Percentiles rank a stretch among this genome's conserved stretches.
These are phyloP conservation scores for Thalassiosira hispida DNA, from an alignment of 352 stramenopile species.

Conservation along the genomic window DNA sequence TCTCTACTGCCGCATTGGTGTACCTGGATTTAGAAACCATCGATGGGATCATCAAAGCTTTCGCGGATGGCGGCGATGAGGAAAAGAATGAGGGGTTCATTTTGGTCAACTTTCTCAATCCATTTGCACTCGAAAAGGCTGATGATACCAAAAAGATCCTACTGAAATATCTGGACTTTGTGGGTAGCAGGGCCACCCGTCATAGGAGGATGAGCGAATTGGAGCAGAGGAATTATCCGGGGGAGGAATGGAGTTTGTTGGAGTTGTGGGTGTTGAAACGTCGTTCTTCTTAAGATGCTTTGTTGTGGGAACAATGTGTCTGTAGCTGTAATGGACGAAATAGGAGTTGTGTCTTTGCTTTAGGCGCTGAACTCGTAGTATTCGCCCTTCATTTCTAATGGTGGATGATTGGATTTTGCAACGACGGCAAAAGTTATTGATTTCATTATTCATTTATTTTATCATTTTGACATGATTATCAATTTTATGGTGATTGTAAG, in stretches of 20 bases:
- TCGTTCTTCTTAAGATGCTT: conserved; percentile 4
- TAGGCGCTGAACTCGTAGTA: too few relatives aligned
- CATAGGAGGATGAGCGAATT: conserved; percentile 58
- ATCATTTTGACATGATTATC: too few relatives aligned
- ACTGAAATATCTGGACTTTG: conserved; percentile 59
- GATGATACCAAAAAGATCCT: conserved; percentile 61
- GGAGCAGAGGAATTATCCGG: conserved; percentile 59
- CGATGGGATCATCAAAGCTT: conserved; percentile 45
- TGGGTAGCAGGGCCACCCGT: conserved; percentile 46
- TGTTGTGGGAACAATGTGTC: not conserved
- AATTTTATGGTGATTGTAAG: too few relatives aligned
- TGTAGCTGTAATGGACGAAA: too few relatives aligned
- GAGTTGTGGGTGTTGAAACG: conserved; percentile 62
- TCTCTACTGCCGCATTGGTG: conserved; percentile 50
- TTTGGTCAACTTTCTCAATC: conserved; percentile 66
- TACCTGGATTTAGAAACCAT: conserved; percentile 59
- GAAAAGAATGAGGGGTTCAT: conserved; percentile 39
- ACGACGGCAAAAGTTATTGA: too few relatives aligned
- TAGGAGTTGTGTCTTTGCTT: too few relatives aligned
- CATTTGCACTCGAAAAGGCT: conserved; percentile 58
- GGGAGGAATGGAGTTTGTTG: conserved; percentile 58
- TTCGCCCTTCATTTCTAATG: too few relatives aligned
- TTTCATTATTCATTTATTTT: too few relatives aligned
- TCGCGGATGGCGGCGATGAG: conserved; percentile 20
- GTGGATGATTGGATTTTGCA: too few relatives aligned